A percentile compares a stretch with the other conserved stretches of the same genome.
Evolutionary conservation across 257 asterid species (phyloP).

Genomic region (Capsicum pubescens): DNA sequence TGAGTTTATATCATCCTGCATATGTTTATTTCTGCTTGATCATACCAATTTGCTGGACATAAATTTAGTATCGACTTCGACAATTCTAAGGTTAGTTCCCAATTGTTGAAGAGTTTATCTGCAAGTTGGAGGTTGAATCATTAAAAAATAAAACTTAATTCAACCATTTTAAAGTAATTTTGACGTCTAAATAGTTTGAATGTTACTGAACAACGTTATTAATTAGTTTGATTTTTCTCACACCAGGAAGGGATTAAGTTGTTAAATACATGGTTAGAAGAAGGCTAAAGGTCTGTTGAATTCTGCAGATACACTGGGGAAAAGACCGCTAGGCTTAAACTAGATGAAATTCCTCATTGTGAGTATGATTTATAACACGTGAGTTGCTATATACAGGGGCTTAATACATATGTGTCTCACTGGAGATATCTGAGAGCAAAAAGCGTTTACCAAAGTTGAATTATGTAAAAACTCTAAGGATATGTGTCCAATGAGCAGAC

Average conservation of each 20-base stretch:
- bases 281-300: conserved; percentile 62
- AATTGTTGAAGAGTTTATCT: no score
- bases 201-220: background rate
- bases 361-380: conserved; percentile 35
- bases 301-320: conserved; percentile 74
- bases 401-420: conserved; percentile 49
- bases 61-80: no score
- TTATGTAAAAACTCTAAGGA: conserved; percentile 78
- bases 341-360: conserved; percentile 67
- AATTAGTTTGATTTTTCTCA: conserved; percentile 8
- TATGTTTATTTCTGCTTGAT: no score
- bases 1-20: no score
- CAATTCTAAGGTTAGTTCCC: no score
- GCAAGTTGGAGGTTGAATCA: no score
- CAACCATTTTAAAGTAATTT: background rate
- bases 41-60: no score
- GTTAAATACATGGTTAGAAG: conserved; percentile 84
- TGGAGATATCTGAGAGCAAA: conserved; percentile 84
- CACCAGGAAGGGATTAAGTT: conserved; percentile 83
- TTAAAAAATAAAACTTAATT: no score
- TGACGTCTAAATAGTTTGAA: background rate
- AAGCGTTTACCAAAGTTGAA: conserved; percentile 67
- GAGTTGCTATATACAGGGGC: conserved; percentile 20
- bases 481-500: conserved; percentile 79
- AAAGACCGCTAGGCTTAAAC: conserved; percentile 63